These are phyloP conservation scores for Climacium dendroides DNA, from an alignment of 225 moss, liverwort and hornwort genomes.

Conservation along the genomic window DNA sequence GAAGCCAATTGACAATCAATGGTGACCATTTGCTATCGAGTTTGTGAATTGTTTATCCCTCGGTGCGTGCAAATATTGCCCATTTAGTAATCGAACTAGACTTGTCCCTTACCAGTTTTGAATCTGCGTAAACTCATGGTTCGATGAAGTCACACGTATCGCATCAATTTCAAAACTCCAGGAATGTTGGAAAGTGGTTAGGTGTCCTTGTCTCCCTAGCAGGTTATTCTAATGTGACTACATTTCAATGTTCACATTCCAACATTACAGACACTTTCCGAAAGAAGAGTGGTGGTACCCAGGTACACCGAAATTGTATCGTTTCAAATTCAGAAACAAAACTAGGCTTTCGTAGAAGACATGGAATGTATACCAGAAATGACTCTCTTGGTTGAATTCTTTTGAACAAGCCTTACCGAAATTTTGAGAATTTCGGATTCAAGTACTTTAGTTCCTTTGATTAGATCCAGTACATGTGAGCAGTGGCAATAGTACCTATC, in stretches of 20 bases:
- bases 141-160: neutral
- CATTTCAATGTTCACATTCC: neutral
- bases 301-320: neutral
- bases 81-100: neutral
- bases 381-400: neutral
- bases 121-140: neutral
- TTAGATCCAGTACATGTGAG: neutral
- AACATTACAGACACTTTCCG: neutral
- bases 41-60: neutral
- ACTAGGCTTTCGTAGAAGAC: neutral
- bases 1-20: neutral
- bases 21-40: neutral
- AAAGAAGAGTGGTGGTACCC: neutral
- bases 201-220: neutral
- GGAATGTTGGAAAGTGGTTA: neutral
- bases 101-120: neutral
- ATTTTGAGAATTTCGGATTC: neutral
- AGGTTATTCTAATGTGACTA: neutral
- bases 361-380: neutral
- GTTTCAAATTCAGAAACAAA: neutral
- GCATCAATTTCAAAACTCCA: neutral
- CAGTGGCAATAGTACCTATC: neutral
- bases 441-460: neutral
- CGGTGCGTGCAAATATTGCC: neutral
- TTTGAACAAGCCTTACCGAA: neutral